phyloP scores from a whole-genome alignment of 1,139 yeast genomes.

The Sugiyamaella paludigena region DNA sequence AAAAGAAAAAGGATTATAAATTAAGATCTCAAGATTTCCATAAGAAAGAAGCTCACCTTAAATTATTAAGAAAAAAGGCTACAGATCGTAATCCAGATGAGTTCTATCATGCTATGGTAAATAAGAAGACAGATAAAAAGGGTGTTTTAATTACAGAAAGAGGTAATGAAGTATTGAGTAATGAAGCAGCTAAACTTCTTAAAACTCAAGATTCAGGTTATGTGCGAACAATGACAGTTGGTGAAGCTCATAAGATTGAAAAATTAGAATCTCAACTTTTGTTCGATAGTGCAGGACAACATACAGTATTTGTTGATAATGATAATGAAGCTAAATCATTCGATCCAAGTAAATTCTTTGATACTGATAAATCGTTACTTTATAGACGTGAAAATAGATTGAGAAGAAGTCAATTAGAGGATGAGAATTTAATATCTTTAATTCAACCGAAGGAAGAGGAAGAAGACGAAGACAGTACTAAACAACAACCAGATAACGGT shows the following conservation, averaged over 20 bases:
- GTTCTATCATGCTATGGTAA: constrained; percentile 89
- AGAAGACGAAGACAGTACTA: not conserved
- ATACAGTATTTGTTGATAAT: constrained; percentile 80
- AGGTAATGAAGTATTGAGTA: constrained; percentile 57
- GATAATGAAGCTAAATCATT: constrained; percentile 55
- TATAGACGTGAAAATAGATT: constrained; percentile 71
- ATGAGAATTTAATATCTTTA: constrained; percentile 28
- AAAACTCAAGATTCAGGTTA: constrained; percentile 91
- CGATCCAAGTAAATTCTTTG: constrained; percentile 61
- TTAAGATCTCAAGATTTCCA: constrained; percentile 88
- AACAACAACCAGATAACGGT: constrained; percentile 20
- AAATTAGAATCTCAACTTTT: constrained; percentile 55
- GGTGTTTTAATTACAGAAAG: constrained; percentile 71
- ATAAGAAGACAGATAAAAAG: constrained; percentile 57
- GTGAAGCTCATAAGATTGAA: constrained; percentile 64
- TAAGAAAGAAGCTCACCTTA: constrained; percentile 79
- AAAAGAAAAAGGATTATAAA: constrained; percentile 92
- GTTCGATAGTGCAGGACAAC: constrained; percentile 54
- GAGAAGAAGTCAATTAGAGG: constrained; percentile 57
- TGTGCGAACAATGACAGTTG: constrained; percentile 68
- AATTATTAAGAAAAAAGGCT: constrained; percentile 71
- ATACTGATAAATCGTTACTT: constrained; percentile 65
- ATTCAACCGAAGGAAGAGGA: constrained; percentile 2
- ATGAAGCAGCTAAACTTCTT: constrained; percentile 74
- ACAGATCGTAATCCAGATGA: constrained; percentile 88